These are phyloP conservation scores for Kurtzmaniella quercitrusa DNA, from an alignment of 1,139 yeast genomes.

Conservation along the genomic window DNA sequence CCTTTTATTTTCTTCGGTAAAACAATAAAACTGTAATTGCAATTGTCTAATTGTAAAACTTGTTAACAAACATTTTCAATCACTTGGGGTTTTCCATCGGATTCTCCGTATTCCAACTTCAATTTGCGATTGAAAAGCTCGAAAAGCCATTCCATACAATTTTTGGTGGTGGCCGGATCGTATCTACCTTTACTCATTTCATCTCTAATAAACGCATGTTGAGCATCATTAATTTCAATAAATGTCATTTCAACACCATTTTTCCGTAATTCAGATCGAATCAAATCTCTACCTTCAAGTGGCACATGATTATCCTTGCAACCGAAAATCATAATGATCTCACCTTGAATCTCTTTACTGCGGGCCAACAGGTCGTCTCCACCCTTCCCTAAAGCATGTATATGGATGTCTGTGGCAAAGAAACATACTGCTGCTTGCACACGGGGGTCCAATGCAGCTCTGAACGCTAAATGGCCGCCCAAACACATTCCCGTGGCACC, in stretches of 20 bases:
- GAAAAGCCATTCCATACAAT: constrained; percentile 62
- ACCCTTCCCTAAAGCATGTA: constrained; percentile 60
- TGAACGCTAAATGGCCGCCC: constrained; percentile 79
- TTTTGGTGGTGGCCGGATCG: constrained; percentile 69
- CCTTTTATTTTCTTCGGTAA: too few species aligned
- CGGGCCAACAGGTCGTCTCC: constrained; percentile 64
- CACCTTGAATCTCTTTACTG: constrained; percentile 52
- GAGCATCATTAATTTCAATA: constrained; percentile 69
- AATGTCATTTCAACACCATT: constrained; percentile 63
- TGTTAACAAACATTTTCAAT: constrained; percentile 62
- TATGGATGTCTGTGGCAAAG: constrained; percentile 79
- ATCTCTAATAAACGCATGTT: constrained; percentile 80
- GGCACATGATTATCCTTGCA: constrained; percentile 81
- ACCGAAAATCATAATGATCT: constrained; percentile 68
- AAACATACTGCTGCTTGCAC: constrained; percentile 69
- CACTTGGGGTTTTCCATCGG: constrained; percentile 44
- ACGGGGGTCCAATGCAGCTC: constrained; percentile 65
- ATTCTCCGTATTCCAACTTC: constrained; percentile 64
- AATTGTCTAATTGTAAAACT: too few species aligned
- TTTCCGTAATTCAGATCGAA: constrained; percentile 58
- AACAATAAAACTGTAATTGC: too few species aligned
- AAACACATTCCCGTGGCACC: constrained; percentile 89
- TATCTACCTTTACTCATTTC: constrained; percentile 75
- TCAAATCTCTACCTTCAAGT: constrained; percentile 70
- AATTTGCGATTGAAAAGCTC: constrained; percentile 70